Evolutionary conservation across 2,329 filamentous ascomycete genomes (phyloP).

Genomic region (Lasiodiplodia theobromae): DNA sequence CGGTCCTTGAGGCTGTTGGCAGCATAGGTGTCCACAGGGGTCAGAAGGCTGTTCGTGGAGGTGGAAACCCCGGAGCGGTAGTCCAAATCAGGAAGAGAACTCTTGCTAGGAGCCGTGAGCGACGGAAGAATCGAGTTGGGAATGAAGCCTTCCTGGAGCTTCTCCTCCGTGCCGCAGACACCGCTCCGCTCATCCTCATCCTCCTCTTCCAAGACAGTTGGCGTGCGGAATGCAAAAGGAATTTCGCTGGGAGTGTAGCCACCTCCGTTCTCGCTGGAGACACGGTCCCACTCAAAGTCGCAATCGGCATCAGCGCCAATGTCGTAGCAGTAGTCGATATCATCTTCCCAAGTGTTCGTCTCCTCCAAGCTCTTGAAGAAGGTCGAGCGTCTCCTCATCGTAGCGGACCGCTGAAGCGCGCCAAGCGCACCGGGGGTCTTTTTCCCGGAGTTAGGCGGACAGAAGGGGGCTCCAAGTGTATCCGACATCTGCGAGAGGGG

Average conservation of each 20-base stretch:
- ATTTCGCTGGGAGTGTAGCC: conserved; percentile 36
- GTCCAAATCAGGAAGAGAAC: conserved; percentile 43
- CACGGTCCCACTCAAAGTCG: conserved; percentile 64
- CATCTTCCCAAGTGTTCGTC: conserved; percentile 63
- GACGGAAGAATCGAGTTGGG: conserved; percentile 38
- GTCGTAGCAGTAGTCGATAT: conserved; percentile 69
- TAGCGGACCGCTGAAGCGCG: conserved; percentile 16
- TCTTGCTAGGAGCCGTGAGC: conserved; percentile 39
- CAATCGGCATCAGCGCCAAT: conserved; percentile 67
- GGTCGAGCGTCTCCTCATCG: conserved; percentile 27
- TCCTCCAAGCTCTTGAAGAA: conserved; percentile 28
- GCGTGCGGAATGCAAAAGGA: conserved; percentile 8
- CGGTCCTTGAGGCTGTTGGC: conserved; percentile 11
- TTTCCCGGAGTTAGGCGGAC: conserved; percentile 35
- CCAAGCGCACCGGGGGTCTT: conserved; percentile 23
- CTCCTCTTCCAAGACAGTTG: conserved; percentile 26
- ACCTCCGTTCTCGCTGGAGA: conserved; percentile 40
- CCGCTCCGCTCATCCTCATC: conserved; percentile 13
- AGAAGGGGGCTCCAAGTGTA: conserved; percentile 52
- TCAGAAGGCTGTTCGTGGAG: conserved; percentile 37
- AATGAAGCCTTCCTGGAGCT: conserved; percentile 32
- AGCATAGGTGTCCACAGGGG: conserved; percentile 22
- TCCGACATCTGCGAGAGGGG: conserved; percentile 53
- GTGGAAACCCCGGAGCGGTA: conserved; percentile 44
- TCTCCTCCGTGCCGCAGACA: conserved; percentile 9